These are phyloP conservation scores for Diplotaxis tenuifolia DNA, from an alignment of 345 rosid genomes.

Conservation along the genomic window DNA sequence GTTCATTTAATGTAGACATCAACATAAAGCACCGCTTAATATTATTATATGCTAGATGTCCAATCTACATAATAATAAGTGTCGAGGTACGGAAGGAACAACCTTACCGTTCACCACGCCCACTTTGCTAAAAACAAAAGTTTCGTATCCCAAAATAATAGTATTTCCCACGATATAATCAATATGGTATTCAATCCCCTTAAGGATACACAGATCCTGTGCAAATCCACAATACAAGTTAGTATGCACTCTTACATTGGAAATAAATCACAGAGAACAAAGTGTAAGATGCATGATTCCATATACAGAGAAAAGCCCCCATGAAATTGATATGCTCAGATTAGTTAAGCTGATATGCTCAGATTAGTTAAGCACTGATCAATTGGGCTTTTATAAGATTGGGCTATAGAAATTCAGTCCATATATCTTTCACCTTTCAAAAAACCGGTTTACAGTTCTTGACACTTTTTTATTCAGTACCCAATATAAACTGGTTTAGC, in stretches of 20 bases:
- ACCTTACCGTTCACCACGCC: not conserved
- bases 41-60: not conserved
- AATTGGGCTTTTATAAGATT: not conserved
- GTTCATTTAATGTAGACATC: not conserved
- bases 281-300: not conserved
- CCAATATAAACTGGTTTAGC: not conserved
- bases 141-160: not conserved
- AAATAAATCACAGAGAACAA: not conserved
- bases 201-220: not conserved
- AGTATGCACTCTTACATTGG: not conserved
- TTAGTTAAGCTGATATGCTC: too few relatives aligned
- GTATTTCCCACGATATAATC: not conserved
- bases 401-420: not conserved
- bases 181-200: not conserved
- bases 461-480: not conserved
- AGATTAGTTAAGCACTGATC: not conserved
- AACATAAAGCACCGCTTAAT: not conserved
- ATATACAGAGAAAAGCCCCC: not conserved
- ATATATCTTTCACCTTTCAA: not conserved
- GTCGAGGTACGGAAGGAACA: not conserved
- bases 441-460: not conserved
- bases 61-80: not conserved
- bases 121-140: not conserved
- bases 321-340: not conserved
- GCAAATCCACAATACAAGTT: not conserved